Percentiles rank a stretch among this genome's conserved stretches.
phyloP scores from a whole-genome alignment of 139 green algal species.

The Zygnema circumcarinatum region DNA sequence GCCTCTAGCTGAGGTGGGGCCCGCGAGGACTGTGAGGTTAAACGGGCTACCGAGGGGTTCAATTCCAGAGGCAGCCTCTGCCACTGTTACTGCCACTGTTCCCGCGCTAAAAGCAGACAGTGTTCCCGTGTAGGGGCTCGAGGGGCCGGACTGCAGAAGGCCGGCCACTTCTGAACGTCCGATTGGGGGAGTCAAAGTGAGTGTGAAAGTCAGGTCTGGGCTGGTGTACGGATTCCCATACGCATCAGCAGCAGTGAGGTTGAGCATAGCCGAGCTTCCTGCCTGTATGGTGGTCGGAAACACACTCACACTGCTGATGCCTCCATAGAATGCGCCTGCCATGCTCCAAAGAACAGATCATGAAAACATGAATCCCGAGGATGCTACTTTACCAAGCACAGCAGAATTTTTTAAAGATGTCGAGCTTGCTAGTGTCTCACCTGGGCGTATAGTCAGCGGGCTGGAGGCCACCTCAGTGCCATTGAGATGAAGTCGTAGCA shows the following conservation, averaged over 20 bases:
- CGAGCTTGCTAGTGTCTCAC: too few species aligned
- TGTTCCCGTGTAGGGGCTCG: neutral
- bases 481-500: neutral
- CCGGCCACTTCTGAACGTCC: neutral
- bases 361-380: neutral
- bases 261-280: neutral
- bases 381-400: neutral
- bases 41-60: conserved; percentile 2
- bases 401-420: too few species aligned
- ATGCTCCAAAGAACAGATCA: neutral
- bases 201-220: neutral
- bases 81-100: neutral
- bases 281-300: neutral
- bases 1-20: neutral
- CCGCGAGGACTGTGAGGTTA: neutral
- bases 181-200: neutral
- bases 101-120: neutral
- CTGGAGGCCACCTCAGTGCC: neutral
- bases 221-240: neutral
- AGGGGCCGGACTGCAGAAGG: neutral
- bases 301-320: neutral
- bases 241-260: neutral
- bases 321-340: conserved; percentile 5
- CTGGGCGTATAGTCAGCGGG: too few species aligned
- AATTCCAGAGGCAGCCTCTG: neutral